Evolutionary conservation across 179 eudicot genomes (phyloP), one percentile per base, ranked within the genome.

Genomic region (Corrigiola litoralis): DNA sequence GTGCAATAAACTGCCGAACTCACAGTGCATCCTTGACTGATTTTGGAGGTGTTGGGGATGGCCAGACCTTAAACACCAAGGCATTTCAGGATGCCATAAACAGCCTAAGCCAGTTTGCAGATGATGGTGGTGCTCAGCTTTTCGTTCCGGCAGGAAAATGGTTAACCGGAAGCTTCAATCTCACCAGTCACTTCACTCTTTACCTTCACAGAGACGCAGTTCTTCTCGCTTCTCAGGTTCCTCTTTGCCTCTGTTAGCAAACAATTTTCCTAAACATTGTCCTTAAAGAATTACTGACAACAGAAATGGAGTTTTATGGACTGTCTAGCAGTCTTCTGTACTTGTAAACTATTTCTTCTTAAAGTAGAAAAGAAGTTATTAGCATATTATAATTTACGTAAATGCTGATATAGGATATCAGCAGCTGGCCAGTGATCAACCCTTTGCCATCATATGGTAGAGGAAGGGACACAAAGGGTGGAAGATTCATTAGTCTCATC

Each of bases 131-230:
- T 1, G 50, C 51, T 60, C 65, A 42, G 47, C 49, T 60, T 14
- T n/a, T 41, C 44, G 65, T 60, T 44, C 65, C 65, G 25, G 51
- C 65, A 42, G 65, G 65, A 60, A 60, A n/a, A 42, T 60, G 65
- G 65, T 37, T 60, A 41, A 60, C 65, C 16, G 65, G 65, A 60
- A 60, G 65, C 25, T 83, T 83, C 75, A 83, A 83, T 53, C 70
- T 83, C 72, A 80, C 84, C 54, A 83, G 87, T 51, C 82, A 75
- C 69, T 83, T 83, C 69, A 83, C 84, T 21, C 82, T 83, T 24
- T 80, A 40, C 66, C 82, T 83, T 25, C 37, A 60, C 18, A 60
- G 44, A 51, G 65, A 60, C 44, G 65, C 65, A 41, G 65, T 60
- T 28, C 37, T 60, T 60, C 65, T 60, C 29, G 65, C 65, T 60